Conservation (phyloP, 495 filamentous ascomycete genomes). For the Penicillium egyptiacum region DNA sequence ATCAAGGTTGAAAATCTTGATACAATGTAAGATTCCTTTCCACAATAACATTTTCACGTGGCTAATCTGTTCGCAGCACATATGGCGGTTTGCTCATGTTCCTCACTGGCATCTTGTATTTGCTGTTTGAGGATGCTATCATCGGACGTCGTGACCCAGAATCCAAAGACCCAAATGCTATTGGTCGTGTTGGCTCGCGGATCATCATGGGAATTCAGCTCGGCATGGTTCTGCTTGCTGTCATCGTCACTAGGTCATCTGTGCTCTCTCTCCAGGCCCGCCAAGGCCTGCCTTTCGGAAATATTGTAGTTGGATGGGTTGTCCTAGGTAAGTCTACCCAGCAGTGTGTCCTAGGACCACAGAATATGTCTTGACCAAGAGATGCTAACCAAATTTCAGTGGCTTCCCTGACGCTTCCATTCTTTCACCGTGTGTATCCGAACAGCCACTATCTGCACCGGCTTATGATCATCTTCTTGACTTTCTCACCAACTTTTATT, state of each 20-base stretch:
- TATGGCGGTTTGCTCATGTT: conserved; percentile 79
- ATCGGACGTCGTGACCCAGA: conserved; percentile 31
- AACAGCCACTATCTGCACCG: conserved; percentile 90
- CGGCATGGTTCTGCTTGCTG: conserved; percentile 80
- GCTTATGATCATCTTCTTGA: conserved; percentile 85
- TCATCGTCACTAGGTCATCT: conserved; percentile 83
- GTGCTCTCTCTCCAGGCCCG: conserved; percentile 80
- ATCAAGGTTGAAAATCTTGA: conserved; percentile 76
- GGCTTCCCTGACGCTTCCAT: conserved; percentile 73
- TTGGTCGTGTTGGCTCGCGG: conserved; percentile 48
- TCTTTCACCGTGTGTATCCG: conserved; percentile 76
- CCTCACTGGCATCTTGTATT: conserved; percentile 72
- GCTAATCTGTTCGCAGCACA: conserved; percentile 51
- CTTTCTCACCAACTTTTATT: conserved; percentile 91
- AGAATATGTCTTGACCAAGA: not conserved
- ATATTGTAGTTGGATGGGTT: conserved; percentile 83
- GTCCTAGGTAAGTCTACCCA: conserved; percentile 63
- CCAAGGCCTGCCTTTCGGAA: conserved; percentile 82
- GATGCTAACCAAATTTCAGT: conserved; percentile 46
- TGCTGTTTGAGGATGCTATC: conserved; percentile 76
- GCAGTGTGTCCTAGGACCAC: not conserved
- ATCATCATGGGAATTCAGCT: conserved; percentile 61
- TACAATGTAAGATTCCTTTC: conserved; percentile 63
- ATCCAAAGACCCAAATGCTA: conserved; percentile 26
- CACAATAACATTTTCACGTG: not conserved